Base-by-base conservation (phyloP, 306 rosid genomes). In the Trifolium repens region DNA sequence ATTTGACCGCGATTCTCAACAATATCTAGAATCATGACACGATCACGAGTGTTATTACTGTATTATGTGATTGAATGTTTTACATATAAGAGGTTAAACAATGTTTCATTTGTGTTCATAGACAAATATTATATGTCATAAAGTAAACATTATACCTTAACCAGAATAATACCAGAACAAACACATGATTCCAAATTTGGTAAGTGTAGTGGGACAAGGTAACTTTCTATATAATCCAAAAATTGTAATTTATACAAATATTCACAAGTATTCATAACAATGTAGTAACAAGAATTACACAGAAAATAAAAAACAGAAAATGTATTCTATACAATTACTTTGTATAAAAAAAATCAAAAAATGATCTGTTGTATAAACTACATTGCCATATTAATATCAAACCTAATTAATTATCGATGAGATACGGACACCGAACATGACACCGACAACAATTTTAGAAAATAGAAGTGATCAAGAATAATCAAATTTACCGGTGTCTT, bases 341-440 rank as follows among this genome's bases (percentile, higher is more conserved):
- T 76, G 77, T 60, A 69, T 78, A 85, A 89, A 85, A 89, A 84
- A 82, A 91, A 89, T 83, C 32, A 89, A 77, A 89, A 89, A 89
- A 55, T 71, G 64, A 46, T 13, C 52, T 46, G 52, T 46, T 46
- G 16, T 46, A 11, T 44, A 43, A 10, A 14, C 53, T 47, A 47
- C 53, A 47, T 47, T 43, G 12, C 14, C 47, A 43, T 43, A 10
- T 43, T 9, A 10, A 11, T 43, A 43, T 43, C 13, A 43, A 43
- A 42, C 46, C 46, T 42, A 42, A 42, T 8, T 42, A 42, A 42
- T 13, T 42, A 42, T 42, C 9, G 46, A 2, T 43, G 14, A 10
- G 11, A 46, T 13, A 46, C 16, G n/a, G 52, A 46, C 16, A 46
- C 16, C 16, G 13, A 6, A 46, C 50, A 15, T 46, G 50, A 44